phyloP scores from a whole-genome alignment of 345 rosid genomes.

The Eucalyptus tenuipes region DNA sequence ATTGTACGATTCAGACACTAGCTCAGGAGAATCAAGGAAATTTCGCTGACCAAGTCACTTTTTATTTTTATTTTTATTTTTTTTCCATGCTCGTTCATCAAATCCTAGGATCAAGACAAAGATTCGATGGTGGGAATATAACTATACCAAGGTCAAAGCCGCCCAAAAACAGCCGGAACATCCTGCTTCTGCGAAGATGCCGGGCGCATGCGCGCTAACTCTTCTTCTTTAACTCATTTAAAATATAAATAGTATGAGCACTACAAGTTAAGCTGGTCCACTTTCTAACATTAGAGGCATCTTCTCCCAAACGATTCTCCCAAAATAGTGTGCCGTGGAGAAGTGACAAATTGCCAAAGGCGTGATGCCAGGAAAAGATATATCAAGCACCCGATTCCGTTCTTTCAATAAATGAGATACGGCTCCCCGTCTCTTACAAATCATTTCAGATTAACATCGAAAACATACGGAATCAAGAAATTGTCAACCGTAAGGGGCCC shows the following conservation, averaged over 20 bases:
- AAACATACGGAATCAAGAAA: not conserved
- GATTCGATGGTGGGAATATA: not conserved
- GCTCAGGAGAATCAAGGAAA: not conserved
- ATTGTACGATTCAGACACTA: not conserved
- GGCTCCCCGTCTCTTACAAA: not conserved
- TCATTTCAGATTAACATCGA: not conserved
- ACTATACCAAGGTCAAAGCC: not conserved
- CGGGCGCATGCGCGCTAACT: not conserved
- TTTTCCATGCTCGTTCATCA: not conserved
- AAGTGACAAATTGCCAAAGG: not conserved
- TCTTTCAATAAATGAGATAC: not conserved
- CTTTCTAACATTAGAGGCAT: not conserved
- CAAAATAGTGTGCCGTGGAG: not conserved
- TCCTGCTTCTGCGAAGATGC: not conserved
- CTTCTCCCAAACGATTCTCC: not conserved
- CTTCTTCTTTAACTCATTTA: not conserved
- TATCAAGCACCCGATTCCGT: not conserved
- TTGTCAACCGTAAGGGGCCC: not conserved
- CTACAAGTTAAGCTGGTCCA: not conserved
- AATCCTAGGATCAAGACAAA: not conserved
- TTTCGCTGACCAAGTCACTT: not conserved
- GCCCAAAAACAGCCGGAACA: not conserved
- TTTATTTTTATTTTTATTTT: accelerated
- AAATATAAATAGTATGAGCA: not conserved
- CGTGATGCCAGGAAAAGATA: not conserved